Evolutionary conservation across 2,329 filamentous ascomycete genomes (phyloP).

Genomic region (Nemania diffusa): DNA sequence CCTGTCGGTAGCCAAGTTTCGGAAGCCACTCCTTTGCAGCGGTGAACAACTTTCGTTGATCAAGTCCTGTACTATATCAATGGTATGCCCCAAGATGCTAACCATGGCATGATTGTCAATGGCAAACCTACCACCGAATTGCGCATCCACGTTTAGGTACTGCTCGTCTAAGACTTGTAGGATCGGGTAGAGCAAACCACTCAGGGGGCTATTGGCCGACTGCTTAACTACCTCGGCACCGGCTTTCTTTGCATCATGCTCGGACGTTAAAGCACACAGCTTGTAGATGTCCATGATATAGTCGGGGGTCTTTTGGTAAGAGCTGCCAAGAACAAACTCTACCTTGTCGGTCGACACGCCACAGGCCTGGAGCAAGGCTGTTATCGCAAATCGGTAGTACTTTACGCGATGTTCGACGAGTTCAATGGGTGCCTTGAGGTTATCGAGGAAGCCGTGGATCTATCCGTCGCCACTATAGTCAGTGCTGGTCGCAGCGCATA

Average conservation of each 20-base stretch:
- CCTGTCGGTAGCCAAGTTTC: slow-evolving; percentile 80
- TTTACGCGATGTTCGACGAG: slow-evolving; percentile 82
- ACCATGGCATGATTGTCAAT: not conserved
- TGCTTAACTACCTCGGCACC: slow-evolving; percentile 97
- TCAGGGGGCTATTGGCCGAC: slow-evolving; percentile 77
- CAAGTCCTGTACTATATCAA: slow-evolving; percentile 57
- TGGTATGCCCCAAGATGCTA: not conserved
- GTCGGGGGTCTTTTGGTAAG: slow-evolving; percentile 76
- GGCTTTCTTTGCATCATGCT: slow-evolving; percentile 77
- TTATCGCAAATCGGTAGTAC: slow-evolving; percentile 85
- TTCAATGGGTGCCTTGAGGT: slow-evolving; percentile 87
- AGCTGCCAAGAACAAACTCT: slow-evolving; percentile 84
- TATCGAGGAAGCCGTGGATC: slow-evolving; percentile 78
- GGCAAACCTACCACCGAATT: slow-evolving; percentile 75
- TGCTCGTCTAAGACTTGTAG: slow-evolving; percentile 93
- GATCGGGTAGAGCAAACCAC: slow-evolving; percentile 82
- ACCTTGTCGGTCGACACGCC: slow-evolving; percentile 82
- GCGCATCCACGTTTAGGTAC: slow-evolving; percentile 85
- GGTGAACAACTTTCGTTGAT: slow-evolving; percentile 90
- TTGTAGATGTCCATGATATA: slow-evolving; percentile 93
- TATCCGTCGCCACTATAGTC: slow-evolving; percentile 12
- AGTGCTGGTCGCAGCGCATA: not conserved
- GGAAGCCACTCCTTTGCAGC: slow-evolving; percentile 87
- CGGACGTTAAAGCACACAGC: slow-evolving; percentile 76
- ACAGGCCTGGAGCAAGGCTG: slow-evolving; percentile 77